Base-by-base conservation (phyloP, 805 yeast genomes). In the Barnettozyma vustinii region DNA sequence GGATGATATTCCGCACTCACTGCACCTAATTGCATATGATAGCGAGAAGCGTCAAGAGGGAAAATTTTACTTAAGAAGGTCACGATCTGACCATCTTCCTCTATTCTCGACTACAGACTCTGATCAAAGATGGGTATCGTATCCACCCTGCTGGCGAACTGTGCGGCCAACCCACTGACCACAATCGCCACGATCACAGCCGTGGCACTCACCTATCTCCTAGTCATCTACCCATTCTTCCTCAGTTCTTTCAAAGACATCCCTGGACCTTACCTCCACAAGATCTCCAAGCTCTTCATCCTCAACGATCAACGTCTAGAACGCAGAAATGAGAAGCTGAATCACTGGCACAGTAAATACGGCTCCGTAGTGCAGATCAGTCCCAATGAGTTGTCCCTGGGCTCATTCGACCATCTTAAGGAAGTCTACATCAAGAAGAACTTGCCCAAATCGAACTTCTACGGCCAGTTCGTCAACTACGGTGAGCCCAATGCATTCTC, bases 341-440 rank as follows among this genome's bases (percentile, higher is more conserved):
- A 80, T 48, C 37, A 59, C 3, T 64, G 83, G 49, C 91, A 84
- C 56, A 42, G 60, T 42, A 60, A 66, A 49, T 81, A 81, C 56
- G 91, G 90, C 1, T 75, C 83, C 8, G 77, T 83, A 4, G 80
- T 84, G 5, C 68, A 84, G 20, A 63, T 84, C 13, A 73, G 80
- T 1, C 89, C 90, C 2, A 64, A 67, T 21, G 89, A 83, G 55
- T 68, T 84, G 18, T 80, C 84, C 44, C 73, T 84, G 41, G 70
- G 77, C 41, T 79, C 81, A 45, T 58, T 71, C 5, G 71, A 71
- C 42, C 76, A 69, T 52, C 54, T 82, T 37, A 76, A 74, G 54
- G 80, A 79, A 40, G 73, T 84, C 19, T 85, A 84, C 60, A 63
- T 76, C 47, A 73, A 71, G 50, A 64, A 69, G 68, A 84, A 68